Base-by-base conservation (phyloP, 768 basidiomycete species). In the Termitomyces sp. region DNA sequence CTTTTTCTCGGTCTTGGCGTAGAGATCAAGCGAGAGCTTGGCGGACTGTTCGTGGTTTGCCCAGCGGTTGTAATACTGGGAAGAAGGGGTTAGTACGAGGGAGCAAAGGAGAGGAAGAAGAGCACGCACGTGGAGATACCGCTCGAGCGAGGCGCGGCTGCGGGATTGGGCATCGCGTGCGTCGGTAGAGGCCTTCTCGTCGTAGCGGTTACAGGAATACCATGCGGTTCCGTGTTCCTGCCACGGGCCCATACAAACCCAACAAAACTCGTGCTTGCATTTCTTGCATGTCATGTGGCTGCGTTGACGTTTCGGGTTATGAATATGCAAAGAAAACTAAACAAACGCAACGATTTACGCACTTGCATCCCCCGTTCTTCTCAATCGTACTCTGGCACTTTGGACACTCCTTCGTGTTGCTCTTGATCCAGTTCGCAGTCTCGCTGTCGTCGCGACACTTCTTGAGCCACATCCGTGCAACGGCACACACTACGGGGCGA, bases 251-350 rank as follows among this genome's bases (percentile, higher is more conserved):
- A 98, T 97, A 75, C 97, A 99, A 40, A 99, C 95, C 97, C 97
- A 99, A 70, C 97, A 99, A 71, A 98, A 99, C 76, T 93, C 92
- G 63, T 94, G 85, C 67, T 93, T 96, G 81, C 97, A 98, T 75
- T 98, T 98, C 81, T 97, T 96, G 79, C 97, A 98, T 19, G 96
- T 98, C 96, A 99, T 99, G 71, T 99, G 97, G 78, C 95, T 97
- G 61, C 9, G 40, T 10, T 2, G 45, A 1, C 28, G 46, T 37
- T 21, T 17, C 12, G n/a, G 43, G 28, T 40, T 60, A 17, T 3
- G 17, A 45, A 41, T 9, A 14, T 10, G 34, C 12, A 35, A 17
- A 37, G 16, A 16, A 37, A 16, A 37, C 1, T 55, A 39, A 44
- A 53, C 42, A 46, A 14, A 87, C 94, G 67, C n/a, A n/a, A n/a